A percentile compares a stretch with the other conserved stretches of the same genome.
Conservation (phyloP, 352 stramenopile genomes). For the Phytopythium ostracodes region DNA sequence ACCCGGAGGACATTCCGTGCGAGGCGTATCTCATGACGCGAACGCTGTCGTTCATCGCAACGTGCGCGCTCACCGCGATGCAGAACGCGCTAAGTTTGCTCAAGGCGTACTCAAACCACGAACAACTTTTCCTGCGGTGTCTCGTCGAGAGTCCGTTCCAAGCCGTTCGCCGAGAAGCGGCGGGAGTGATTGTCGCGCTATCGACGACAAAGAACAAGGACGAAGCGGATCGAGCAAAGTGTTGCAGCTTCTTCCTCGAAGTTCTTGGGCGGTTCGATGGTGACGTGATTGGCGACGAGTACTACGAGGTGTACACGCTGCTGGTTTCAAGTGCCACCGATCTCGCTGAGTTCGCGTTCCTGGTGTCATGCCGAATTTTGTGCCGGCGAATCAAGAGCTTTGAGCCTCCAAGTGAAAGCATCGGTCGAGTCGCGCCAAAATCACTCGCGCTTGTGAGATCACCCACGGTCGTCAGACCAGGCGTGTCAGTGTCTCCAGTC, state of each 20-base stretch:
- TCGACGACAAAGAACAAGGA: constrained; percentile 40
- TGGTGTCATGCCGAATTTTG: constrained; percentile 39
- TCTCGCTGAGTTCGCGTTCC: constrained; percentile 38
- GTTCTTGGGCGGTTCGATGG: constrained; percentile 46
- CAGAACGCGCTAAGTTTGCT: constrained; percentile 32
- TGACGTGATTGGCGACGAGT: constrained; percentile 42
- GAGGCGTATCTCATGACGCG: constrained; percentile 58
- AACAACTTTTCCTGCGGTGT: constrained; percentile 37
- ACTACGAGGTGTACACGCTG: constrained; percentile 58
- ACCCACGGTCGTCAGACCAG: background rate
- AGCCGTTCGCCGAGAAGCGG: constrained; percentile 43
- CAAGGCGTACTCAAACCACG: constrained; percentile 30
- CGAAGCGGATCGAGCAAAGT: constrained; percentile 38
- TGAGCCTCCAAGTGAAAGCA: constrained; percentile 20
- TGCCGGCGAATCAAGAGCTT: constrained; percentile 51
- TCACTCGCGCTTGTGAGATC: background rate
- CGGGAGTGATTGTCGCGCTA: constrained; percentile 36
- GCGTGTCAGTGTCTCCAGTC: background rate
- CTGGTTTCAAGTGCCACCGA: constrained; percentile 46
- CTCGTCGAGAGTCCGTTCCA: constrained; percentile 43
- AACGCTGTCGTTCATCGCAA: constrained; percentile 46
- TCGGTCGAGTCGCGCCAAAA: background rate
- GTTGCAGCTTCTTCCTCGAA: constrained; percentile 41
- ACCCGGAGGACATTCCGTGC: constrained; percentile 37
- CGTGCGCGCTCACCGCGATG: constrained; percentile 23